phyloP scores from a whole-genome alignment of 495 filamentous ascomycete genomes.

The Aspergillus egyptiacus region DNA sequence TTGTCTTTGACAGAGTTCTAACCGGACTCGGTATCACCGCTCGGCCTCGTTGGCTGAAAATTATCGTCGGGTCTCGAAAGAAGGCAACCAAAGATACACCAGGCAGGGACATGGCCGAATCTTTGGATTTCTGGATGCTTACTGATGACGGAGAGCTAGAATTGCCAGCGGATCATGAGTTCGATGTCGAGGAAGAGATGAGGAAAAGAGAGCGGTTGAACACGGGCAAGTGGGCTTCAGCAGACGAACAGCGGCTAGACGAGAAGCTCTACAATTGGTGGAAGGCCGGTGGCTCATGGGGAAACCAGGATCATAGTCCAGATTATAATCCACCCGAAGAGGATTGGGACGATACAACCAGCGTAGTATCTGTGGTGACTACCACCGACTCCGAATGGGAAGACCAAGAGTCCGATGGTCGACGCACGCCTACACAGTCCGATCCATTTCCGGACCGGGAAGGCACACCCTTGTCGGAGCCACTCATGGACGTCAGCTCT shows the following conservation, averaged over 20 bases:
- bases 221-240: conserved; percentile 24
- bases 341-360: conserved; percentile 68
- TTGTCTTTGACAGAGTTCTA: conserved; percentile 49
- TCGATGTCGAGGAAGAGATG: conserved; percentile 75
- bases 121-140: conserved; percentile 56
- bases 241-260: conserved; percentile 62
- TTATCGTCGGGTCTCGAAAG: conserved; percentile 20
- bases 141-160: conserved; percentile 50
- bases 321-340: conserved; percentile 54
- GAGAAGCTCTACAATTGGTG: conserved; percentile 74
- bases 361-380: conserved; percentile 62
- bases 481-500: conserved; percentile 56
- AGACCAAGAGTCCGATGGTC: conserved; percentile 47
- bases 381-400: conserved; percentile 54
- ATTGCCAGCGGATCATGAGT: conserved; percentile 51
- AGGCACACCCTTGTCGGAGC: conserved; percentile 54
- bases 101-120: conserved; percentile 19
- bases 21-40: conserved; percentile 53
- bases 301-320: conserved; percentile 67
- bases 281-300: conserved; percentile 74
- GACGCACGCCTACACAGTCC: conserved; percentile 68
- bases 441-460: conserved; percentile 45
- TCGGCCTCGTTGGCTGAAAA: conserved; percentile 59
- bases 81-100: conserved; percentile 14
- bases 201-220: conserved; percentile 48